Base-by-base conservation (phyloP, 1,284 basidiomycete species). In the Trametes pubescens region DNA sequence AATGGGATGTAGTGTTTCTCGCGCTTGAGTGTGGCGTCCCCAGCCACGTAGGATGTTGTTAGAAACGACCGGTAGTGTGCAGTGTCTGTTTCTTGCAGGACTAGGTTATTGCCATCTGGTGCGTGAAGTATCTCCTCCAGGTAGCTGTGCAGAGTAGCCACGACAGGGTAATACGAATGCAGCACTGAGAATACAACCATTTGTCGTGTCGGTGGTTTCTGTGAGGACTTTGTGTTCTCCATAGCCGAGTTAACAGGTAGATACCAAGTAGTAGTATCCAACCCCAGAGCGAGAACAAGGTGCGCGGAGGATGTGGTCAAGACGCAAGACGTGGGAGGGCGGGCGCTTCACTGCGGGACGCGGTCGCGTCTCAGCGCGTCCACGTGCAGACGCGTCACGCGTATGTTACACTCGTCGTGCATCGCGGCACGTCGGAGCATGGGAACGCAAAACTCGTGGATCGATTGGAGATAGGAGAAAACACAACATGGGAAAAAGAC, bases 41-140 rank as follows among this genome's bases (percentile, higher is more conserved):
- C 76, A 61, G 81, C 83, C 29, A 90, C 80, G 64, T 80, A 80
- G 0, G 85, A 78, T 1, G 75, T 77, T 26, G 75, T 74, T 21
- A 90, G 59, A 1, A 91, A 72, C 8, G 75, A 66, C 4, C 35
- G 63, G 67, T 83, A 89, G 4, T 64, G 43, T 24, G 69, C 40
- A 1, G 77, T 61, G 60, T 85, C 85, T n/a, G 64, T 62, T 16
- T 75, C 72, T 2, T 66, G 63, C 13, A 75, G 62, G 9, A 75
- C 59, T 51, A 52, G 53, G 26, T 46, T 34, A 18, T 55, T 29
- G 11, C 51, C 48, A 38, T 32, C 71, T 21, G 59, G 46, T 16
- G 37, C 34, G 47, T 77, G 69, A 16, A 85, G 69, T 29, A 84
- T 77, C 7, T 77, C 71, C 0, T 66, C 51, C 29, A 90, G 71